Evolutionary conservation across 2,329 filamentous ascomycete genomes (phyloP).

Genomic region (Alternaria sp.): DNA sequence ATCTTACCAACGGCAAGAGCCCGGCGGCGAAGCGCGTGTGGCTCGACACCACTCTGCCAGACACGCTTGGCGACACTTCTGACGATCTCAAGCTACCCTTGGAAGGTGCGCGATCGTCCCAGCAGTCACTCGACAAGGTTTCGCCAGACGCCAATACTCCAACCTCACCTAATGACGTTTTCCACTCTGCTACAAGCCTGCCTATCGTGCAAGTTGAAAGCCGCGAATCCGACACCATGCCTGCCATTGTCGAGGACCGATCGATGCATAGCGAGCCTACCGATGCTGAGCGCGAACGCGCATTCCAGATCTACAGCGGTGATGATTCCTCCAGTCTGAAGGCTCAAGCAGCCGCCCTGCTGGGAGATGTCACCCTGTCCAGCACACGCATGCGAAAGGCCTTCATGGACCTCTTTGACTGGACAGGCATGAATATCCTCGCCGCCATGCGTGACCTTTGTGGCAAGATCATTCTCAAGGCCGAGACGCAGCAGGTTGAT

Average conservation of each 20-base stretch:
- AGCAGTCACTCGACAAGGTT: constrained; percentile 43
- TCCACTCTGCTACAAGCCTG: constrained; percentile 57
- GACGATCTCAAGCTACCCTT: constrained; percentile 46
- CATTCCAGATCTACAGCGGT: constrained; percentile 82
- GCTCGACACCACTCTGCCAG: constrained; percentile 48
- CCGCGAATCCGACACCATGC: constrained; percentile 49
- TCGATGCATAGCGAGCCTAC: constrained; percentile 52
- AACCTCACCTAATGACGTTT: constrained; percentile 51
- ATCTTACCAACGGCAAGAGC: constrained; percentile 19
- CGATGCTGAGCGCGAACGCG: constrained; percentile 76
- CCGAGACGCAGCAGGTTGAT: constrained; percentile 96
- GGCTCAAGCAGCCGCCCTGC: constrained; percentile 82
- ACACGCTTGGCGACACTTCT: constrained; percentile 35
- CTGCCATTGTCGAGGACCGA: constrained; percentile 44
- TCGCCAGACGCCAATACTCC: constrained; percentile 50
- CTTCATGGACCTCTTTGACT: constrained; percentile 94
- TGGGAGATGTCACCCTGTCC: constrained; percentile 71
- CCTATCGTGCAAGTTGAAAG: constrained; percentile 60
- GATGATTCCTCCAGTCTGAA: constrained; percentile 81
- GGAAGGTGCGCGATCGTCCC: constrained; percentile 47
- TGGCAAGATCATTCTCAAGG: constrained; percentile 78
- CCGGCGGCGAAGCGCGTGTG: constrained; percentile 46
- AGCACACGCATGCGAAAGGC: constrained; percentile 67
- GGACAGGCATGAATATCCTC: constrained; percentile 79
- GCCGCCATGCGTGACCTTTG: constrained; percentile 81